Conservation (phyloP, 2,329 filamentous ascomycete species). For the Xylaria sp. region DNA sequence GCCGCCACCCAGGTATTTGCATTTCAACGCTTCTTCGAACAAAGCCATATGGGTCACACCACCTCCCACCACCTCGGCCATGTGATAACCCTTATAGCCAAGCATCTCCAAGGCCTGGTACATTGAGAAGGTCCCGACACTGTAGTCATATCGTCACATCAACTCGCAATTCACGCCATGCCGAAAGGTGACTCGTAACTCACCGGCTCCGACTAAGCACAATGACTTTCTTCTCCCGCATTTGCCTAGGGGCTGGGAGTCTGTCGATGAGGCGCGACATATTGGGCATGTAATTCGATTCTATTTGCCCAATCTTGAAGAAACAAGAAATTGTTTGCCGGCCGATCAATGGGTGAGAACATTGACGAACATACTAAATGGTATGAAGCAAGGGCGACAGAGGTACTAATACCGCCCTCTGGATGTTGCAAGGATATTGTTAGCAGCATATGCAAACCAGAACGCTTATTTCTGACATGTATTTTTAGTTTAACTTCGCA, state of each 20-base stretch:
- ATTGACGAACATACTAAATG: neutral
- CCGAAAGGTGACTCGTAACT: constrained; percentile 7
- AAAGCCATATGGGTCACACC: constrained; percentile 36
- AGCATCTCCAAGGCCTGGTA: constrained; percentile 43
- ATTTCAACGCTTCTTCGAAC: constrained; percentile 40
- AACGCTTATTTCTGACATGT: neutral
- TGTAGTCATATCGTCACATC: constrained; percentile 20
- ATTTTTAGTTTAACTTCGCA: neutral
- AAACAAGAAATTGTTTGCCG: neutral
- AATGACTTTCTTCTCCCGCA: constrained; percentile 40
- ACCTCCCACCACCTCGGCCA: constrained; percentile 37
- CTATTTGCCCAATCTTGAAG: too few species aligned
- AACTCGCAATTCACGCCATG: neutral
- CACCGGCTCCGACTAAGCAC: constrained; percentile 40
- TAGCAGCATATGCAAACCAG: too few species aligned
- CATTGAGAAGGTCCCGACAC: constrained; percentile 44
- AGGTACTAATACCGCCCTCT: neutral
- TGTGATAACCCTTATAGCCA: constrained; percentile 44
- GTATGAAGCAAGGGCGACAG: neutral
- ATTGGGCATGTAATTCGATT: neutral
- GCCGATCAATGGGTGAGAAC: neutral
- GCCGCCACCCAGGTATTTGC: constrained; percentile 38
- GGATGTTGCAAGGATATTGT: too few species aligned
- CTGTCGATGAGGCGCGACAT: constrained; percentile 42
- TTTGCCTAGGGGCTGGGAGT: constrained; percentile 34